Evolutionary conservation across 305 asterid species (phyloP), one percentile per base, ranked within the genome.

Genomic region (Fraxinus floribunda): DNA sequence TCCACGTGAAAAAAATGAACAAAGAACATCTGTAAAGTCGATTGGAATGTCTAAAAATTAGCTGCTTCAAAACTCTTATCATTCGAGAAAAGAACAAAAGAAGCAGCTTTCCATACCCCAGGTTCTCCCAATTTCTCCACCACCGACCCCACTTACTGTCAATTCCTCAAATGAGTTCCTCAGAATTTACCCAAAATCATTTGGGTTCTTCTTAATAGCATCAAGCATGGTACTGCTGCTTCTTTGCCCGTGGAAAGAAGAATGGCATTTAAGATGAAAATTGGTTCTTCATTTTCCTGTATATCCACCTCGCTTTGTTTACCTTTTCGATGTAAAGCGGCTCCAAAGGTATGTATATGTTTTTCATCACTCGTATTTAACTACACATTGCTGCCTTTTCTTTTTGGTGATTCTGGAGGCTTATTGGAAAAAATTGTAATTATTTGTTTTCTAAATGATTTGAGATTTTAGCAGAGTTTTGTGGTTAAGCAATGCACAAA

Each of bases 221-320:
- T 29, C 75, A 70, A 70, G 36, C 75, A 70, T 32, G 20, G 9
- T 66, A 18, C 44, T 39, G 24, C 81, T 74, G 75, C 80, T 41
- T 72, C 44, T 29, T 64, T 78, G 80, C 80, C 73, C 57, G 79
- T 77, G 85, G 20, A 52, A 83, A 70, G 18, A 75, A 79, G 11
- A 87, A 89, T 88, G 92, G 32, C 86, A 72, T 66, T 77, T 84
- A 83, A 81, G 83, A 71, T 83, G 29, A 86, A 81, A 75, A 57
- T 78, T 75, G 83, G 80, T 79, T 62, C 86, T 79, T 66, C 82
- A 35, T 39, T 79, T 66, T 38, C 76, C 15, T 26, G 57, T 38
- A 13, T 30, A 34, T 20, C 32, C 60, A 3, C 49, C 32, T 78
- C 81, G 22, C 77, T 62, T 66, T 44, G 75, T 38, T 79, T 60